A percentile compares a stretch with the other conserved stretches of the same genome.
phyloP scores from a whole-genome alignment of 2,329 filamentous ascomycete species.

The Metarhizium guizhouense region DNA sequence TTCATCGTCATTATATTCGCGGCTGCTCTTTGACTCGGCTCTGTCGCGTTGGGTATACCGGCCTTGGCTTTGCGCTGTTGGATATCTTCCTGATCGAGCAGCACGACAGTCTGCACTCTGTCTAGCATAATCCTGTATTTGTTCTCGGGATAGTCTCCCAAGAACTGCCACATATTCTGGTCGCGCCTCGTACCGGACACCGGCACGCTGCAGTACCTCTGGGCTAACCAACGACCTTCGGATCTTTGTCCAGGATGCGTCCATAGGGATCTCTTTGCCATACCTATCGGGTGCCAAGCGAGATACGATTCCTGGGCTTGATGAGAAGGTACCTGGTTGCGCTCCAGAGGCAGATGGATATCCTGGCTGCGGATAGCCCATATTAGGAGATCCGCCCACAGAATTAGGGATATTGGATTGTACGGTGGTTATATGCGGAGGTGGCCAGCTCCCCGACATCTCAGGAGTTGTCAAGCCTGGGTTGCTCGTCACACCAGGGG shows the following conservation, averaged over 20 bases:
- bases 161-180: conserved; percentile 52
- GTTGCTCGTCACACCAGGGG: conserved; percentile 20
- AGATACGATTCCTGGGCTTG: conserved; percentile 20
- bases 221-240: conserved; percentile 43
- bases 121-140: conserved; percentile 43
- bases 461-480: conserved; percentile 26
- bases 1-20: conserved; percentile 22
- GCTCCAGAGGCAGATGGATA: neutral
- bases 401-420: conserved; percentile 23
- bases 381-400: conserved; percentile 17
- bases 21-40: conserved; percentile 24
- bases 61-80: conserved; percentile 8
- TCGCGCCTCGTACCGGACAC: conserved; percentile 49
- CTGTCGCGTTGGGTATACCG: conserved; percentile 10
- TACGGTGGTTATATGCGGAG: conserved; percentile 16
- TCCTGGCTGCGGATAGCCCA: conserved; percentile 14
- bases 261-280: conserved; percentile 44
- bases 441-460: conserved; percentile 17
- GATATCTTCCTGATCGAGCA: conserved; percentile 19
- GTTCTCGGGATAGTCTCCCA: conserved; percentile 40
- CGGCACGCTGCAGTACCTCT: conserved; percentile 43
- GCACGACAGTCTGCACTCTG: conserved; percentile 38
- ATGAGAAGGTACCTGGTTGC: conserved; percentile 7
- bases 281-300: conserved; percentile 47
- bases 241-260: conserved; percentile 51